phyloP scores from a whole-genome alignment of 257 asterid genomes.

The Solanum corneliomulleri region DNA sequence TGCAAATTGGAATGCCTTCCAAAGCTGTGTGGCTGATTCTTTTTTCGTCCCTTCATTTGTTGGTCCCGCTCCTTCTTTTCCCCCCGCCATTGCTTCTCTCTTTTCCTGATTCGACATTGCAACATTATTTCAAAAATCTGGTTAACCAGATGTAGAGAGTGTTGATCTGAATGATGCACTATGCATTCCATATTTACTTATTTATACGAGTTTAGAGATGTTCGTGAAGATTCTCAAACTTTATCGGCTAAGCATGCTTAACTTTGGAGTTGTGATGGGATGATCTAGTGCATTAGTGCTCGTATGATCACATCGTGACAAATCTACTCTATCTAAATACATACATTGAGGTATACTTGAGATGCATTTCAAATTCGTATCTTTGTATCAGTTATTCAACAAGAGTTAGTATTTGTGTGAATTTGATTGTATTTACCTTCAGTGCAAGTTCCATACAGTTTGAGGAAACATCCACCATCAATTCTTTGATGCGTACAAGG shows the following conservation, averaged over 20 bases:
- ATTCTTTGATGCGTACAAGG: constrained; percentile 62
- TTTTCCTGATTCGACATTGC: constrained; percentile 34
- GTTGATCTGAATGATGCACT: background rate
- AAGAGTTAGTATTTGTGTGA: background rate
- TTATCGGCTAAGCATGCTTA: background rate
- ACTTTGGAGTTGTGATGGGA: background rate
- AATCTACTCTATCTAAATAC: background rate
- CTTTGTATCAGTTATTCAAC: background rate
- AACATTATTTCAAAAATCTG: background rate
- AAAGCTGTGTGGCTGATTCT: constrained; percentile 47
- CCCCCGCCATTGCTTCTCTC: constrained; percentile 25
- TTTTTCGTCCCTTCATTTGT: constrained; percentile 22
- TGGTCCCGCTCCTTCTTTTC: constrained; percentile 1
- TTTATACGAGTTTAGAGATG: background rate
- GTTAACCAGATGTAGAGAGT: background rate
- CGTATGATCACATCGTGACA: background rate
- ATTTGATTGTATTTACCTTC: constrained; percentile 37
- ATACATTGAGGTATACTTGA: background rate
- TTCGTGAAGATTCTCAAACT: background rate
- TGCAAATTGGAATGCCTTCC: constrained; percentile 90
- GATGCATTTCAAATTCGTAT: background rate
- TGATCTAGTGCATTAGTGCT: background rate
- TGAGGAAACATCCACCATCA: constrained; percentile 76
- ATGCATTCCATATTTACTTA: background rate
- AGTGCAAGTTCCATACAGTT: constrained; percentile 74